These are phyloP conservation scores for Malassezia cuniculi DNA, from an alignment of 1,284 basidiomycete species.

Conservation along the genomic window DNA sequence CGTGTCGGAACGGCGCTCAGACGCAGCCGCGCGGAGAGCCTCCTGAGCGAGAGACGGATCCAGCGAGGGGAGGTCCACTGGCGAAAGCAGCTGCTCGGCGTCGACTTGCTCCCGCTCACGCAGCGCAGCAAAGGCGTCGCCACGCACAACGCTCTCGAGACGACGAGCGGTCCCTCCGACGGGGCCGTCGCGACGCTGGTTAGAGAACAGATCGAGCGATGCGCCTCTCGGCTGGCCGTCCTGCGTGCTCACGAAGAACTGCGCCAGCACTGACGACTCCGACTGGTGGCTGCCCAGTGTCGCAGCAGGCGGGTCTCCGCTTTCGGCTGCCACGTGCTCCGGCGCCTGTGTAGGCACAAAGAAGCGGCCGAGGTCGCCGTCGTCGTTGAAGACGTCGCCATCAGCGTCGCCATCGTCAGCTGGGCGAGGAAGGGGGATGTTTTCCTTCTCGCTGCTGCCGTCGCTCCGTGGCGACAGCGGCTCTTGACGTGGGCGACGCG, in stretches of 20 bases:
- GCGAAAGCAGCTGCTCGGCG: slow-evolving; percentile 19
- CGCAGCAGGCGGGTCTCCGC: slow-evolving; percentile 14
- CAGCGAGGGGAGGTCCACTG: slow-evolving; percentile 23
- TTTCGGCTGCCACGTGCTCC: slow-evolving; percentile 9
- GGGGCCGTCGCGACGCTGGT: slow-evolving; percentile 17
- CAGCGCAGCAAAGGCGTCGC: slow-evolving; percentile 35
- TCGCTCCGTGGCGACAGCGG: background rate
- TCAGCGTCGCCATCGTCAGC: slow-evolving; percentile 16
- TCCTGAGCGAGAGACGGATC: slow-evolving; percentile 25
- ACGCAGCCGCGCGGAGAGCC: slow-evolving; percentile 8
- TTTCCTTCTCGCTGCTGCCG: slow-evolving; percentile 32
- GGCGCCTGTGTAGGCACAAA: slow-evolving; percentile 22
- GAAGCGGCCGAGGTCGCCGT: slow-evolving; percentile 25
- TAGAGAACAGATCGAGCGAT: slow-evolving; percentile 31
- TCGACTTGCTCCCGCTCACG: slow-evolving; percentile 26
- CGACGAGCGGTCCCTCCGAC: slow-evolving; percentile 16
- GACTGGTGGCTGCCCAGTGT: slow-evolving; percentile 12
- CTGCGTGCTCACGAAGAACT: slow-evolving; percentile 37
- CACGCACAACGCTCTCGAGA: slow-evolving; percentile 26
- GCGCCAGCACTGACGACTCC: slow-evolving; percentile 28
- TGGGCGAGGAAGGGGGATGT: slow-evolving; percentile 17
- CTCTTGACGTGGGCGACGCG: background rate
- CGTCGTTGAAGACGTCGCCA: slow-evolving; percentile 20
- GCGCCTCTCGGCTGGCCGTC: slow-evolving; percentile 22
- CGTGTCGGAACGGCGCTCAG: slow-evolving; percentile 6